These are phyloP conservation scores for Dichomitus squalens DNA, from an alignment of 1,284 basidiomycete genomes.

Conservation along the genomic window DNA sequence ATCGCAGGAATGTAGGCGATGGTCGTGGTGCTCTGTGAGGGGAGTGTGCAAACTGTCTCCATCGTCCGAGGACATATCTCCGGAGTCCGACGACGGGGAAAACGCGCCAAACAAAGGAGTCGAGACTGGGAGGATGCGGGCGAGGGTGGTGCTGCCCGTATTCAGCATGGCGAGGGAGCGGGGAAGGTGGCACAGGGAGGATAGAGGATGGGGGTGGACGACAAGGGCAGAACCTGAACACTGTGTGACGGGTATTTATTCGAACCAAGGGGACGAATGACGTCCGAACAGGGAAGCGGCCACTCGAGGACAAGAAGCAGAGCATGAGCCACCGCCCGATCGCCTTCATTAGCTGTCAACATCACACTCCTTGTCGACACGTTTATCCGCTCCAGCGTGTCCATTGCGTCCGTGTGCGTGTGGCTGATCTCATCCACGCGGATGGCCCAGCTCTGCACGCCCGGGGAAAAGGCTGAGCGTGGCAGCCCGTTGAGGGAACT, in stretches of 20 bases:
- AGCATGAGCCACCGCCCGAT: slow-evolving; percentile 21
- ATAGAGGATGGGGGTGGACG: slow-evolving; percentile 12
- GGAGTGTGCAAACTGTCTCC: slow-evolving; percentile 43
- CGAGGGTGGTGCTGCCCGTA: slow-evolving; percentile 16
- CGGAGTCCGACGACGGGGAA: slow-evolving; percentile 39
- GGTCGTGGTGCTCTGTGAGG: slow-evolving; percentile 35
- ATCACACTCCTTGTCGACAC: slow-evolving; percentile 3
- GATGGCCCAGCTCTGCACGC: background rate
- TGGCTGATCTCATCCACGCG: slow-evolving; percentile 7
- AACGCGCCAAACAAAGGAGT: slow-evolving; percentile 34
- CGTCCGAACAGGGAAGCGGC: slow-evolving; percentile 19
- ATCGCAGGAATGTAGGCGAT: slow-evolving; percentile 29
- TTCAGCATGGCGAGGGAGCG: slow-evolving; percentile 17
- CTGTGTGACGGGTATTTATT: slow-evolving; percentile 23
- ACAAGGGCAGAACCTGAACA: slow-evolving; percentile 16
- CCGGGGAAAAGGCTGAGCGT: background rate
- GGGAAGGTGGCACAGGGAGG: slow-evolving; percentile 18
- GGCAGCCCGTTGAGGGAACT: background rate
- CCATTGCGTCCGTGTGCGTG: background rate
- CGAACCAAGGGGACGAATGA: slow-evolving; percentile 14
- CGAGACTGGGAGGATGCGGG: slow-evolving; percentile 26
- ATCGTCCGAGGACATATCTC: slow-evolving; percentile 43
- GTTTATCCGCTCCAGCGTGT: background rate
- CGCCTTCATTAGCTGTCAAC: slow-evolving; percentile 16
- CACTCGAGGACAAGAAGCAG: slow-evolving; percentile 10